phyloP scores from a whole-genome alignment of 208 protist species.

The Leishmania guyanensis region DNA sequence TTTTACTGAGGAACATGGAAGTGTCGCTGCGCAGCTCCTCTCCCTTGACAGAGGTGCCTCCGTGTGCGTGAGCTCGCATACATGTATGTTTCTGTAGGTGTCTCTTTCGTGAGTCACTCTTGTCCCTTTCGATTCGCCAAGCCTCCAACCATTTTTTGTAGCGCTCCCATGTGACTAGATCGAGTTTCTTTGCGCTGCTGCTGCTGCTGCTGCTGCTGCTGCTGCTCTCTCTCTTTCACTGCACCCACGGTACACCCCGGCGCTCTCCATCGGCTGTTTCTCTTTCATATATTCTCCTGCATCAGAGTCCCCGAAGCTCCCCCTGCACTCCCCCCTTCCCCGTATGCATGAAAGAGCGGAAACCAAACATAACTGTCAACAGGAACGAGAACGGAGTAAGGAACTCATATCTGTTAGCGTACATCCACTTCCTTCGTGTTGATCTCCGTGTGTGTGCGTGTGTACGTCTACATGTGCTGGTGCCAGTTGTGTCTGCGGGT shows the following conservation, averaged over 20 bases:
- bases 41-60: not conserved
- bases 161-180: no score
- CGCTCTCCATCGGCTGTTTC: no score
- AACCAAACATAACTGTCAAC: not conserved
- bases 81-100: no score
- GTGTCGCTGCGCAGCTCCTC: slow-evolving; percentile 34
- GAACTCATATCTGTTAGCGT: not conserved
- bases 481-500: not conserved
- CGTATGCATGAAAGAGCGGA: not conserved
- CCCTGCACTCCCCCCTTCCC: no score
- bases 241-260: not conserved
- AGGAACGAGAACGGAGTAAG: not conserved
- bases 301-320: no score
- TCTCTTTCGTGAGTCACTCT: no score
- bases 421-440: not conserved
- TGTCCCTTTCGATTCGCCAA: no score
- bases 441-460: not conserved
- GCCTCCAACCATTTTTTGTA: no score
- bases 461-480: not conserved
- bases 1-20: not conserved
- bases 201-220: not conserved
- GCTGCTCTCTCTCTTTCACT: not conserved
- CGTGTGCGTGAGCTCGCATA: no score
- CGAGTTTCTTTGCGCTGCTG: not conserved
- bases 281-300: no score